phyloP scores from a whole-genome alignment of 1,284 basidiomycete species.

The Boletellus deceptivus region DNA sequence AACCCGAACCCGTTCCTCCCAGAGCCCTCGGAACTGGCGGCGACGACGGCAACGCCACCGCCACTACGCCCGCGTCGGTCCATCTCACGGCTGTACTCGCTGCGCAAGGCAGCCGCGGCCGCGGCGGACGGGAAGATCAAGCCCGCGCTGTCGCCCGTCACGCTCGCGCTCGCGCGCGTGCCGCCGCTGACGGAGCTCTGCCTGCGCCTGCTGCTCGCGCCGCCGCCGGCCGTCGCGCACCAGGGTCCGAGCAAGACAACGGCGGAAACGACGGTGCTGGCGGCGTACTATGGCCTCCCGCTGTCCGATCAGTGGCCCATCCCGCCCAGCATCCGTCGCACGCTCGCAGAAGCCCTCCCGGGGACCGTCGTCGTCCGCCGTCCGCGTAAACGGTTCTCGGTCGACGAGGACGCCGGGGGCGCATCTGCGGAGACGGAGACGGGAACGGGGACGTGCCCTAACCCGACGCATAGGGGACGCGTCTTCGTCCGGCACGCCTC shows the following conservation, averaged over 20 bases:
- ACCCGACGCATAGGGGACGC: slow-evolving; percentile 44
- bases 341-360: slow-evolving; percentile 39
- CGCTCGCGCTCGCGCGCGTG: slow-evolving; percentile 26
- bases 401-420: slow-evolving; percentile 1
- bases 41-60: background rate
- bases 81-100: slow-evolving; percentile 15
- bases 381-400: slow-evolving; percentile 20
- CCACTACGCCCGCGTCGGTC: slow-evolving; percentile 17
- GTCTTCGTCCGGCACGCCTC: slow-evolving; percentile 59
- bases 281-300: slow-evolving; percentile 35
- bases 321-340: slow-evolving; percentile 25
- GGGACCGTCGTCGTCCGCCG: slow-evolving; percentile 17
- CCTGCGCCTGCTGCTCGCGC: slow-evolving; percentile 47
- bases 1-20: slow-evolving; percentile 57
- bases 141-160: slow-evolving; percentile 32
- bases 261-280: slow-evolving; percentile 25
- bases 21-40: slow-evolving; percentile 26
- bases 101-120: slow-evolving; percentile 6
- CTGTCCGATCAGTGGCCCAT: slow-evolving; percentile 34
- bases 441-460: slow-evolving; percentile 47
- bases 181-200: slow-evolving; percentile 51
- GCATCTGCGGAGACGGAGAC: background rate
- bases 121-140: slow-evolving; percentile 12
- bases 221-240: slow-evolving; percentile 2
- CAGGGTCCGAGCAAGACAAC: background rate